phyloP scores from a whole-genome alignment of 805 yeast genomes.

The Sugiyamaella floridensis region DNA sequence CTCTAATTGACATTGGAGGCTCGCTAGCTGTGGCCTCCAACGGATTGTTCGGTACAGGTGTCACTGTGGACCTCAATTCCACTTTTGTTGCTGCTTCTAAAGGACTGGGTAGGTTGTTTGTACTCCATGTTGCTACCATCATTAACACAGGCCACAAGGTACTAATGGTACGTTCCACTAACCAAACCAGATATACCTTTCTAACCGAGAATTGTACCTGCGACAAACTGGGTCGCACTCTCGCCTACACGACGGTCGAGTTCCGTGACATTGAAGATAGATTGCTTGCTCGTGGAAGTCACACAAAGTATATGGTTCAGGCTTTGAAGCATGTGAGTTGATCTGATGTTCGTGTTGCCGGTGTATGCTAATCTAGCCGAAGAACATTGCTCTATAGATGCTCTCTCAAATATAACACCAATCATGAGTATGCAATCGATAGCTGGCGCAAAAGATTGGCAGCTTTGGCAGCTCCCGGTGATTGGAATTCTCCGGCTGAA shows the following conservation, averaged over 20 bases:
- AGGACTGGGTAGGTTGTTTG: constrained; percentile 20
- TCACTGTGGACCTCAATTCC: constrained; percentile 36
- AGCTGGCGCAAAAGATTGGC: not conserved
- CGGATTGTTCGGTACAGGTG: constrained; percentile 39
- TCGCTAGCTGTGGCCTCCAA: constrained; percentile 37
- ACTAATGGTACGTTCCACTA: constrained; percentile 12
- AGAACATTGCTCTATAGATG: not conserved
- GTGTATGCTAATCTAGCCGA: not conserved
- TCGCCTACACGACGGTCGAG: constrained; percentile 37
- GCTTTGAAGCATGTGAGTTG: constrained; percentile 32
- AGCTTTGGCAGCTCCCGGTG: not conserved
- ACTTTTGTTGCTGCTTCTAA: constrained; percentile 37
- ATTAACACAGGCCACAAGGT: constrained; percentile 14
- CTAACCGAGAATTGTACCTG: constrained; percentile 21
- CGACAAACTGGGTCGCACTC: constrained; percentile 33
- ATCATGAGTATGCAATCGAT: not conserved
- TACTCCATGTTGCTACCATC: too few relatives aligned
- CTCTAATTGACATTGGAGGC: constrained; percentile 38
- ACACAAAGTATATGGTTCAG: constrained; percentile 35
- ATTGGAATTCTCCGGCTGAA: not conserved
- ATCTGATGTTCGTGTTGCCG: not conserved
- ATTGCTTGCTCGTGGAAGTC: constrained; percentile 37
- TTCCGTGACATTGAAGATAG: constrained; percentile 23
- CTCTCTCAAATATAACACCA: not conserved
- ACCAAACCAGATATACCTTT: not conserved